Evolutionary conservation across 768 basidiomycete genomes (phyloP), one percentile per base, ranked within the genome.

Genomic region (Sporobolomyces pararoseus): DNA sequence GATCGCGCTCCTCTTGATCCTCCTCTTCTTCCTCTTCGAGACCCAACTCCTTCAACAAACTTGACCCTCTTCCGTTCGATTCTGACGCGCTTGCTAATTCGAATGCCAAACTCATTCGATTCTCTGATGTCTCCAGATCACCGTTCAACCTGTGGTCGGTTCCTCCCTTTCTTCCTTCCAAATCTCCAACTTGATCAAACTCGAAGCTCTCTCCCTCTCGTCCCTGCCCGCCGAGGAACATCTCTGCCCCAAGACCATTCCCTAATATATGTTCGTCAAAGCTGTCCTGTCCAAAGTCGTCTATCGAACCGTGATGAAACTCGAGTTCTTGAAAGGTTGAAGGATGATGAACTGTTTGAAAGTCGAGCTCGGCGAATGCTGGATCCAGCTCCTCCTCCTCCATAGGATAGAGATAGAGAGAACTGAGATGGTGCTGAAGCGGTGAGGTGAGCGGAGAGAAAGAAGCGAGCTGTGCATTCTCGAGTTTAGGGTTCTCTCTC

Each of bases 361-460:
- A 9, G 59, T 70, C 69, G 16, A 68, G 35, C 34, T 72, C 71
- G 31, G 64, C 47, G 42, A 72, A 72, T 10, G 71, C 71, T 3
- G 71, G 71, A 29, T 72, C 71, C 5, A 68, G 58, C 37, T 65
- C 66, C 19, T 72, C 66, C 44, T 72, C 60, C 51, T 59, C 49
- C 62, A 57, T 63, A 31, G 31, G 46, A n/a, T 27, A 6, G n/a
- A 27, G 47, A 4, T 23, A 21, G 19, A n/a, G 42, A 31, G 42
- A 29, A 29, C 19, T 31, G 46, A 29, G 10, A n/a, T 27, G 3
- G 23, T 37, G 54, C 4, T 14, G 27, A 21, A 46, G 10, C 25
- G 6, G 42, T 31, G 55, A 16, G 23, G 21, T 23, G 50, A 51
- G 50, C 7, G 25, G 25, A 21, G 29, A 51, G 50, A 27, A 52